Base-by-base conservation (phyloP, 805 yeast genomes). In the Dipodascopsis uninucleata region DNA sequence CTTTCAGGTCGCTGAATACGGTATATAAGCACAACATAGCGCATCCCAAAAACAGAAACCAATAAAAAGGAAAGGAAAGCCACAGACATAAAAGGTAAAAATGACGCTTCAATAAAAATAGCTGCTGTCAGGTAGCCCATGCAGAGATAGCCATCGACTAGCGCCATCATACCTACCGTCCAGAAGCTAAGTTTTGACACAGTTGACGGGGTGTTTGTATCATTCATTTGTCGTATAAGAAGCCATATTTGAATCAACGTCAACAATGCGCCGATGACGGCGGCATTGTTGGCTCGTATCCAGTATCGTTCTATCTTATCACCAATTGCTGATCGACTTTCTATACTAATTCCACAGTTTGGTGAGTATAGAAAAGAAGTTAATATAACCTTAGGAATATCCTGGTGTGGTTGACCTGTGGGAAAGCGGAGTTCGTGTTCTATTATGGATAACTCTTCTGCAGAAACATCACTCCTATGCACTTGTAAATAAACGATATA, bases 331-430 rank as follows among this genome's bases (percentile, higher is more conserved):
- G 58, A 52, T 5, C 62, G 61, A 5, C 75, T 32, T 4, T 65
- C 61, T 3, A 85, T 49, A 2, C 75, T 60, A 2, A 82, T 59
- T 0, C 89, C 95, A 69, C 97, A 89, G 60, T 89, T 95, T 0
- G 97, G 97, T 0, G 96, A 86, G 58, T 85, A 88, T 16, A 86
- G 47, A 10, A 86, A 51, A 5, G 82, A 87, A 1, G 72, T 61
- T 7, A 89, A 57, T 25, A 66, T 66, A 14, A 89, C 53, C 0
- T 63, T 57, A 0, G 96, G 96, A 4, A 81, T 60, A 1, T 58
- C 47, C 14, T 74, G 71, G 12, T 80, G 73, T 1, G 96, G 96
- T 49, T 84, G 69, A 0, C 97, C 97, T n/a, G 75, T 60, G 1
- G 96, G 97, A 50, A 74, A 69, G 8, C 55, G 61, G 17, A 88